Percentiles rank a stretch among this genome's conserved stretches.
phyloP scores from a whole-genome alignment of 345 rosid genomes.

The Hirschfeldia incana region DNA sequence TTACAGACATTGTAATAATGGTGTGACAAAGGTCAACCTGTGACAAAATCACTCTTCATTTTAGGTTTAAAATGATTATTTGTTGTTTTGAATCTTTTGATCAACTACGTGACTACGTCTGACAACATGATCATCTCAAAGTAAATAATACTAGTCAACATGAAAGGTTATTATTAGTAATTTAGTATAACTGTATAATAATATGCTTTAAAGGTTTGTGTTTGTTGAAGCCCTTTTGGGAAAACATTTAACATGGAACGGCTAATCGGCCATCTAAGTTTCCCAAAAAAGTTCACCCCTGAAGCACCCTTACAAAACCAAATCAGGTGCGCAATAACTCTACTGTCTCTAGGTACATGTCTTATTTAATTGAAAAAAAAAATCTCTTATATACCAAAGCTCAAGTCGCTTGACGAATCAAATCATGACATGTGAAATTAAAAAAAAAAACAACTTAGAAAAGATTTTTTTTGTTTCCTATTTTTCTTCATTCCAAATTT shows the following conservation, averaged over 20 bases:
- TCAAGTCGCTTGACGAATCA: no score
- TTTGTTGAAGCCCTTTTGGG: conserved; percentile 1
- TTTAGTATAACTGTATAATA: not conserved
- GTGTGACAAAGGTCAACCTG: not conserved
- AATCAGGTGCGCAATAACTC: not conserved
- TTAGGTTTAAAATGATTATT: not conserved
- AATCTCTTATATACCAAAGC: no score
- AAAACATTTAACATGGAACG: not conserved
- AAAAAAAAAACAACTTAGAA: no score
- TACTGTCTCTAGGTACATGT: conserved; percentile 6
- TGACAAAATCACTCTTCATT: not conserved
- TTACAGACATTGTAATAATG: no score
- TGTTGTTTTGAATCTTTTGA: not conserved
- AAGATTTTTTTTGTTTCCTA: no score
- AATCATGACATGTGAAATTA: no score
- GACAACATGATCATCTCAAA: not conserved
- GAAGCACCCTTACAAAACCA: conserved; percentile 6
- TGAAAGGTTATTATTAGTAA: not conserved
- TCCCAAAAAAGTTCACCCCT: not conserved
- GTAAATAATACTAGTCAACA: no score
- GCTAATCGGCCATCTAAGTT: not conserved
- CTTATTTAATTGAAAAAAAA: no score
- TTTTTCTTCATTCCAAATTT: no score
- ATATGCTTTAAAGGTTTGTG: not conserved
- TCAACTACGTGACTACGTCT: not conserved